phyloP scores from a whole-genome alignment of 257 asterid species.

The Osmanthus fragrans region DNA sequence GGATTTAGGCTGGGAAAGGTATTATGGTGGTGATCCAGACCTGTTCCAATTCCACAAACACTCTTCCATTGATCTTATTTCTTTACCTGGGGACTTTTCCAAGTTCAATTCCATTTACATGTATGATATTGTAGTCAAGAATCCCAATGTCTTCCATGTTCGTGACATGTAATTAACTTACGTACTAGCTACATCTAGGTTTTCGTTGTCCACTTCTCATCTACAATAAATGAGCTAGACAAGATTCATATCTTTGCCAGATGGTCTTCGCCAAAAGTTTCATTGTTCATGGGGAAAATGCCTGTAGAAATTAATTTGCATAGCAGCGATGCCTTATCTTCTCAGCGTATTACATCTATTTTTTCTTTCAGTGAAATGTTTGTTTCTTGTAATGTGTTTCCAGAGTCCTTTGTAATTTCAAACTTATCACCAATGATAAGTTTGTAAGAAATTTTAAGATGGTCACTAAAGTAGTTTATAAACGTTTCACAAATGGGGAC shows the following conservation, averaged over 20 bases:
- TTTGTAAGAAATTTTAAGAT: too few species aligned
- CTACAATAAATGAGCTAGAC: background rate
- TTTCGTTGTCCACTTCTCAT: background rate
- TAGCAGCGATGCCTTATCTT: background rate
- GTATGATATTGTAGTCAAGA: constrained; percentile 91
- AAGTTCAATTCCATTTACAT: constrained; percentile 75
- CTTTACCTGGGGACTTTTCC: constrained; percentile 68
- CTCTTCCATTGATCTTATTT: constrained; percentile 77
- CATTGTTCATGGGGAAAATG: background rate
- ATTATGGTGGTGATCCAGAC: constrained; percentile 63
- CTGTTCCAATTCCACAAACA: constrained; percentile 78
- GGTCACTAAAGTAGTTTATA: too few species aligned
- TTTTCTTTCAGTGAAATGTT: background rate
- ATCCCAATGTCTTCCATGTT: constrained; percentile 83
- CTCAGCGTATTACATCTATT: background rate
- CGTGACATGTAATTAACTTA: constrained; percentile 41
- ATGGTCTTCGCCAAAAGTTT: background rate
- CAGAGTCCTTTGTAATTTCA: too few species aligned
- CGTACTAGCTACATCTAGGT: background rate
- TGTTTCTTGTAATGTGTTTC: background rate
- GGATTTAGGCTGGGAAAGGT: constrained; percentile 85
- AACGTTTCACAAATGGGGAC: too few species aligned
- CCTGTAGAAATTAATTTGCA: background rate
- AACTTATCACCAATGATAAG: too few species aligned
- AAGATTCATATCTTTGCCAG: background rate